These are phyloP conservation scores for Fusarium concolor DNA, from an alignment of 2,329 filamentous ascomycete species.

Conservation along the genomic window DNA sequence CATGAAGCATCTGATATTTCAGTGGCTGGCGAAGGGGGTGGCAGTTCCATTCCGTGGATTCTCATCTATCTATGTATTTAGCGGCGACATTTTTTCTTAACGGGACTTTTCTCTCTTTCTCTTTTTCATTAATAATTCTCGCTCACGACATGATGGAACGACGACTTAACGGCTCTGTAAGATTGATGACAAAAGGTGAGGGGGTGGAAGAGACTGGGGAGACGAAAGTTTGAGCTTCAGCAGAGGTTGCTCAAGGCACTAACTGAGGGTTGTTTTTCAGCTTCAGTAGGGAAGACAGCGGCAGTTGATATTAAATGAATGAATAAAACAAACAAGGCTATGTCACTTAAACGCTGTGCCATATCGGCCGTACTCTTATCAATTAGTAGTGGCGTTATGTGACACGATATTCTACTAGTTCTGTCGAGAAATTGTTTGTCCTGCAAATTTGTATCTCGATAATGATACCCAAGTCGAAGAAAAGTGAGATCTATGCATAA, in stretches of 20 bases:
- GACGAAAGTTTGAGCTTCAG: not conserved
- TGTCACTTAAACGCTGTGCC: not conserved
- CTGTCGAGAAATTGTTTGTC: not conserved
- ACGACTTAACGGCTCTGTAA: conserved; percentile 32
- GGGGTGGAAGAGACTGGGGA: not conserved
- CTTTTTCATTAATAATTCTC: conserved; percentile 28
- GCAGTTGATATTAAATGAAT: conserved; percentile 13
- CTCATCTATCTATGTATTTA: conserved; percentile 45
- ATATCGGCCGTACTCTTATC: conserved; percentile 11
- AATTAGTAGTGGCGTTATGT: not conserved
- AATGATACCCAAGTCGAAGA: not conserved
- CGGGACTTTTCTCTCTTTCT: conserved; percentile 30
- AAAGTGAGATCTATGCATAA: not conserved
- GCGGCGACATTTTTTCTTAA: conserved; percentile 41
- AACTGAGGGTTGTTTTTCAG: not conserved
- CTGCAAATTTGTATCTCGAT: not conserved
- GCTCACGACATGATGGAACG: conserved; percentile 32
- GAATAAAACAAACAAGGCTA: conserved; percentile 22
- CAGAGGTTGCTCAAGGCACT: conserved; percentile 6
- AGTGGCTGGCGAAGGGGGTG: conserved; percentile 39
- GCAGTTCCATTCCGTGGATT: conserved; percentile 42
- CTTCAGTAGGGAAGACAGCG: not conserved
- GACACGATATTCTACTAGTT: not conserved
- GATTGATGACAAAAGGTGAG: conserved; percentile 29
- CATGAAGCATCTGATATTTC: conserved; percentile 43